Conservation (phyloP, 352 stramenopile species). For the Elongisporangium prolatum region DNA sequence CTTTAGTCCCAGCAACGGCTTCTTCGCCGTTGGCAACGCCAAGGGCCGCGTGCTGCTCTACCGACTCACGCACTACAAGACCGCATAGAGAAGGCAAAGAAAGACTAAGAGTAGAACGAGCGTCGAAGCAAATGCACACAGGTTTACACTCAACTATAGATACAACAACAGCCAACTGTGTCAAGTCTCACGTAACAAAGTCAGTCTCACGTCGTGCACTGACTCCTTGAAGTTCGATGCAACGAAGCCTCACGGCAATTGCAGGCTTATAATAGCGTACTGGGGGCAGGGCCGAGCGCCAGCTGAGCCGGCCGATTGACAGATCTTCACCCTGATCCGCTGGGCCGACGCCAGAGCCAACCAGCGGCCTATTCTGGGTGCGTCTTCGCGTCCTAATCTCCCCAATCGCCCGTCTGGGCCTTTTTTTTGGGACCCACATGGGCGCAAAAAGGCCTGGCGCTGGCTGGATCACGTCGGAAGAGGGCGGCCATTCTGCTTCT, state of each 20-base stretch:
- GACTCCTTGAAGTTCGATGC: background rate
- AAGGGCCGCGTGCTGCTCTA: constrained; percentile 97
- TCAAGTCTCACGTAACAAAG: background rate
- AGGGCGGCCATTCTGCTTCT: background rate
- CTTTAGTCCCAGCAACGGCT: constrained; percentile 94
- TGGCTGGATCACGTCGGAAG: background rate
- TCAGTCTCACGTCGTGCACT: background rate
- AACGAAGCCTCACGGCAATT: background rate
- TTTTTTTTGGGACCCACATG: background rate
- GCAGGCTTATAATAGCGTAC: no score
- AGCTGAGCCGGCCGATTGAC: background rate
- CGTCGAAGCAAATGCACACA: constrained; percentile 3
- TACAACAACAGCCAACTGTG: background rate
- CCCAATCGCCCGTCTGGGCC: background rate
- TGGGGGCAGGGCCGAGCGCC: background rate
- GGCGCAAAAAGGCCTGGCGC: background rate
- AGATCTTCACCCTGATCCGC: background rate
- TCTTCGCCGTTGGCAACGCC: constrained; percentile 95
- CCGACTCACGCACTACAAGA: constrained; percentile 92
- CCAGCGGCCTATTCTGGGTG: background rate
- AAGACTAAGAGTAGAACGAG: background rate
- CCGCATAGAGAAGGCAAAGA: constrained; percentile 40
- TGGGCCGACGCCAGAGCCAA: no score
- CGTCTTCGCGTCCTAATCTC: background rate
- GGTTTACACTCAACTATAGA: background rate